Percentiles rank a stretch among this genome's conserved stretches.
These are phyloP conservation scores for Leccinum obscurum DNA, from an alignment of 768 basidiomycete species.

Conservation along the genomic window DNA sequence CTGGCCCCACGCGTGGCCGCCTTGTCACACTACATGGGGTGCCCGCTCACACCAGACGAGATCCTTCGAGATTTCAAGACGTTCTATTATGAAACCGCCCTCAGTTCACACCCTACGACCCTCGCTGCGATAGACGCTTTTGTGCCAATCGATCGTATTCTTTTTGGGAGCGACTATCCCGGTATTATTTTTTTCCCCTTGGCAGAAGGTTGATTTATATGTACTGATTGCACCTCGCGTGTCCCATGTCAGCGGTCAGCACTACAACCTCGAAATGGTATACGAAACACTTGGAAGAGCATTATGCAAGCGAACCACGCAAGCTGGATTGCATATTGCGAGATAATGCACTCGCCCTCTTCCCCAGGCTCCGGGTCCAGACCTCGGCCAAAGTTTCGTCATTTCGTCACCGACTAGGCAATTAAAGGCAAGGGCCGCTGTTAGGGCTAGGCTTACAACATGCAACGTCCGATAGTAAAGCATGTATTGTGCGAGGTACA, in stretches of 20 bases:
- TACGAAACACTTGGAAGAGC: conserved; percentile 49
- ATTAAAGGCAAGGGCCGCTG: background rate
- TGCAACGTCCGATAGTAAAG: conserved; percentile 9
- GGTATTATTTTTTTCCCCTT: conserved; percentile 40
- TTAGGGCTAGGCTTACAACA: conserved; percentile 8
- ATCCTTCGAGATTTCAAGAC: conserved; percentile 67
- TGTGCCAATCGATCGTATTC: conserved; percentile 48
- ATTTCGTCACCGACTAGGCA: background rate
- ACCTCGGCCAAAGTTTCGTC: background rate
- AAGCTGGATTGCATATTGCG: conserved; percentile 47
- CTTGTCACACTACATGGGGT: conserved; percentile 70
- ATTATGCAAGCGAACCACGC: conserved; percentile 42
- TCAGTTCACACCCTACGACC: conserved; percentile 56
- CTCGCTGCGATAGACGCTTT: conserved; percentile 53
- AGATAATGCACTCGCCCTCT: conserved; percentile 52
- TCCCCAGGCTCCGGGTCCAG: conserved; percentile 38
- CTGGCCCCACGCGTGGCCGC: conserved; percentile 70
- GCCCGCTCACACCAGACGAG: conserved; percentile 57
- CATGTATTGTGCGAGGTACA: conserved; percentile 31
- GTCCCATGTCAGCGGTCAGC: conserved; percentile 50
- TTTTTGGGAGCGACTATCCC: conserved; percentile 79
- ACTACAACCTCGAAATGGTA: conserved; percentile 60
- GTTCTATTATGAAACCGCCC: conserved; percentile 76
- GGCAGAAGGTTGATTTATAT: background rate
- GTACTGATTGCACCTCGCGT: conserved; percentile 2